Evolutionary conservation across 2,329 filamentous ascomycete genomes (phyloP), one percentile per base, ranked within the genome.

Genomic region (Penicillium sp.): DNA sequence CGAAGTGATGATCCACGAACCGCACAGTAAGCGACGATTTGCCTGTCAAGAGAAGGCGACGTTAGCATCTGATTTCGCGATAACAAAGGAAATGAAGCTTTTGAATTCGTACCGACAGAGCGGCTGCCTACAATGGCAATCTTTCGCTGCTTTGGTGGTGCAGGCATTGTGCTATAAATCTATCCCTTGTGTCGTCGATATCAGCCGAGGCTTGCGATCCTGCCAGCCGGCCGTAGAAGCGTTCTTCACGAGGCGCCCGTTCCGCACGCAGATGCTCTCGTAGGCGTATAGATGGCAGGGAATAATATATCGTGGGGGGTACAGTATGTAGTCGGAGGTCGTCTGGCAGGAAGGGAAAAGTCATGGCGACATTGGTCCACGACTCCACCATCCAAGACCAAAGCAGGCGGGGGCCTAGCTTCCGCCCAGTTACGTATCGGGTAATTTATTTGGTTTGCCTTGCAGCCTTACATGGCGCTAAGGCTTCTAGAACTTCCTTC

Each of bases 21-120:
- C 93, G 93, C 48, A 97, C 94, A 12, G 94, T 96, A 63, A 99
- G 85, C 55, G 93, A 97, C 21, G 91, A 97, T 81, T 99, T 99
- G 75, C 94, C 94, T 50, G n/a, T 18, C 30, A 46, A 24, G 47
- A 11, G 38, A 52, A 33, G 23, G 20, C 9, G 20, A 11, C 18
- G 30, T 62, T 48, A 65, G 59, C 38, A 40, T 24, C 21, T 20
- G 4, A 21, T 20, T 43, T 21, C 7, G 20, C 18, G 18, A 18
- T 21, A 43, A 9, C 18, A 23, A 23, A 20, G 5, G 14, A 28
- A 16, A 30, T 21, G 11, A 50, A 24, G 46, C 16, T 35, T 16
- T 24, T 30, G 8, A 47, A 28, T 45, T 76, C 83, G 66, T 82
- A 91, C 88, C 88, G 71, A 97, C 92, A 60, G 92, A 94, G 69